These are phyloP conservation scores for Parsonsia alboflavescens DNA, from an alignment of 257 asterid genomes.

Conservation along the genomic window DNA sequence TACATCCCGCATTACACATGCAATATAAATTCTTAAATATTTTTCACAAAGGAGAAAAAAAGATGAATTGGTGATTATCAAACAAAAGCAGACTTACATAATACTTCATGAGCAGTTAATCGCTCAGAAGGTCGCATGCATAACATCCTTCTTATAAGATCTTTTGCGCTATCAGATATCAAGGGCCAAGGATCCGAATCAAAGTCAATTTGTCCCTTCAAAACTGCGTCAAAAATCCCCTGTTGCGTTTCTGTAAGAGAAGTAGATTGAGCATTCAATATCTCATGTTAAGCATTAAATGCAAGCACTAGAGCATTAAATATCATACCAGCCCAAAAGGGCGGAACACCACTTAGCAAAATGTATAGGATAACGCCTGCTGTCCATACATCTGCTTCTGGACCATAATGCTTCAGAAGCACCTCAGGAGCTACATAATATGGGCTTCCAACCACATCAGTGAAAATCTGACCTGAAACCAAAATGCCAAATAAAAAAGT, in stretches of 20 bases:
- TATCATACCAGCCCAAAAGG: slow-evolving; percentile 91
- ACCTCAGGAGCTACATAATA: slow-evolving; percentile 97
- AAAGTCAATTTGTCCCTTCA: slow-evolving; percentile 74
- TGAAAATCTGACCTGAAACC: slow-evolving; percentile 73
- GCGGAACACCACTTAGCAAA: slow-evolving; percentile 89
- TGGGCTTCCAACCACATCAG: slow-evolving; percentile 96
- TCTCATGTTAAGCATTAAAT: slow-evolving; percentile 6
- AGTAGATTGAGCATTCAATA: slow-evolving; percentile 22
- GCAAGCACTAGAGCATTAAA: background rate
- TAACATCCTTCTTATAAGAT: slow-evolving; percentile 71
- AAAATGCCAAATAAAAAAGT: slow-evolving; percentile 14
- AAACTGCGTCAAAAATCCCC: slow-evolving; percentile 83
- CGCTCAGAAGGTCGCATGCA: slow-evolving; percentile 85
- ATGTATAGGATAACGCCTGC: slow-evolving; percentile 90
- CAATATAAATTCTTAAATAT: too few relatives aligned
- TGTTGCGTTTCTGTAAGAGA: slow-evolving; percentile 69
- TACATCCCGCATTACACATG: background rate
- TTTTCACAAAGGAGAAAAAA: background rate
- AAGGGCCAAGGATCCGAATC: slow-evolving; percentile 86
- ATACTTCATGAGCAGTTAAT: slow-evolving; percentile 79
- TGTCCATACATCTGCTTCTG: slow-evolving; percentile 95
- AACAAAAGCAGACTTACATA: slow-evolving; percentile 46
- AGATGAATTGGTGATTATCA: background rate
- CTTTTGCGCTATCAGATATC: slow-evolving; percentile 77
- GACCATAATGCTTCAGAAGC: slow-evolving; percentile 83